Percentiles rank a stretch among this genome's conserved stretches.
Evolutionary conservation across 2,329 filamentous ascomycete species (phyloP).

Genomic region (Sporothrix brunneoviolacea): DNA sequence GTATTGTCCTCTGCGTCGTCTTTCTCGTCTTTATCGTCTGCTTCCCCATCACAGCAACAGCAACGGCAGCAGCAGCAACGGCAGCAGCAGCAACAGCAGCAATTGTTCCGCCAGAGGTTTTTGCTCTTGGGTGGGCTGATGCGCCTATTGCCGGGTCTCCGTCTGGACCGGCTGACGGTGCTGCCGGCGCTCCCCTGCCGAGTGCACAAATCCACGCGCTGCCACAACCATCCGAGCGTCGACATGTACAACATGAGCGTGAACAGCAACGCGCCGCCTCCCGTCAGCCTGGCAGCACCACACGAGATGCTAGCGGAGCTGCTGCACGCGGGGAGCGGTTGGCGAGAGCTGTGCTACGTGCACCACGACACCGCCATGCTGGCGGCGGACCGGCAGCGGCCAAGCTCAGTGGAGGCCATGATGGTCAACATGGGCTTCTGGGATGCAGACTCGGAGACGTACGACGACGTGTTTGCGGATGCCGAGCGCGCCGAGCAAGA

Average conservation of each 20-base stretch:
- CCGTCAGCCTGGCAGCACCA: slow-evolving; percentile 1
- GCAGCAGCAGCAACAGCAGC: background rate
- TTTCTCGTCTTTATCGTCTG: background rate
- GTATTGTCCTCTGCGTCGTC: background rate
- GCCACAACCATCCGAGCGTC: slow-evolving; percentile 10
- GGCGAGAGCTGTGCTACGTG: slow-evolving; percentile 21
- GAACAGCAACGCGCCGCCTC: slow-evolving; percentile 6
- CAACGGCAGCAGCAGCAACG: background rate
- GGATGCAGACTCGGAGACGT: slow-evolving; percentile 15
- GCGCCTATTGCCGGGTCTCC: slow-evolving; percentile 19
- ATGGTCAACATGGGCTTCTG: slow-evolving; percentile 22
- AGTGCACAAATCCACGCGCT: slow-evolving; percentile 14
- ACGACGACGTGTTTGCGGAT: slow-evolving; percentile 13
- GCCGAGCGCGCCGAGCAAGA: slow-evolving; percentile 7
- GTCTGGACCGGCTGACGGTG: slow-evolving; percentile 18
- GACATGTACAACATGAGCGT: slow-evolving; percentile 14
- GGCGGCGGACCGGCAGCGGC: slow-evolving; percentile 11
- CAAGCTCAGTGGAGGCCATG: slow-evolving; percentile 20
- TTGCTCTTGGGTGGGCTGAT: slow-evolving; percentile 18
- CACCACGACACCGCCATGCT: slow-evolving; percentile 19
- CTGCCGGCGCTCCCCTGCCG: slow-evolving; percentile 17
- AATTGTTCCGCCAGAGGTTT: slow-evolving; percentile 9
- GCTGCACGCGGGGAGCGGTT: slow-evolving; percentile 16
- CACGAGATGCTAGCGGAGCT: slow-evolving; percentile 19
- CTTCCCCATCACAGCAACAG: background rate